Conservation (phyloP, 176 grass and related monocot species). For the Paspalum vaginatum region DNA sequence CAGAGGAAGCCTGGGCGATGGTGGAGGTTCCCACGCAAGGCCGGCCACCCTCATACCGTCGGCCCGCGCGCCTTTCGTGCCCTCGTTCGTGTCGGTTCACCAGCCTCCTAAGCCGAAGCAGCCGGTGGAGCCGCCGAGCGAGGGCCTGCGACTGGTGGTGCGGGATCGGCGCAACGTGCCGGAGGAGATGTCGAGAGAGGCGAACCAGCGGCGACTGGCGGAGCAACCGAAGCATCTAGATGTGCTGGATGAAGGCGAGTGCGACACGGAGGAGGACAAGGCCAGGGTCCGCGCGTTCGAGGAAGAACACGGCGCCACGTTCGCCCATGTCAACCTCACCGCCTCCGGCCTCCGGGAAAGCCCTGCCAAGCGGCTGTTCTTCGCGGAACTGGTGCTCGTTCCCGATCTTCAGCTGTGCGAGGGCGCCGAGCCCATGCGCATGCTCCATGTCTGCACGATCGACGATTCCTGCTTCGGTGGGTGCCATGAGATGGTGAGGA, state of each 20-base stretch:
- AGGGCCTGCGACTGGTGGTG: neutral
- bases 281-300: neutral
- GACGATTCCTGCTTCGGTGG: conserved; percentile 9
- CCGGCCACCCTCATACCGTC: neutral
- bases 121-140: neutral
- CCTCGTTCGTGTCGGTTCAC: neutral
- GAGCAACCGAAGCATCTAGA: neutral
- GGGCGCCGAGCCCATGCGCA: neutral
- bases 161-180: neutral
- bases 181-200: neutral
- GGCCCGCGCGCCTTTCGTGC: neutral
- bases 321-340: neutral
- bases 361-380: neutral
- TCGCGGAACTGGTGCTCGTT: neutral
- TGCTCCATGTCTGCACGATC: conserved; percentile 8
- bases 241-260: neutral
- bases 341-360: neutral
- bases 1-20: neutral
- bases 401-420: neutral
- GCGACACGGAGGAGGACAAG: neutral
- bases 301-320: neutral
- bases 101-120: neutral
- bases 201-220: neutral
- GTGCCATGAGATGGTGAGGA: neutral
- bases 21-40: neutral